These are phyloP conservation scores for Solanum habrochaites DNA, from an alignment of 257 asterid species.

Conservation along the genomic window DNA sequence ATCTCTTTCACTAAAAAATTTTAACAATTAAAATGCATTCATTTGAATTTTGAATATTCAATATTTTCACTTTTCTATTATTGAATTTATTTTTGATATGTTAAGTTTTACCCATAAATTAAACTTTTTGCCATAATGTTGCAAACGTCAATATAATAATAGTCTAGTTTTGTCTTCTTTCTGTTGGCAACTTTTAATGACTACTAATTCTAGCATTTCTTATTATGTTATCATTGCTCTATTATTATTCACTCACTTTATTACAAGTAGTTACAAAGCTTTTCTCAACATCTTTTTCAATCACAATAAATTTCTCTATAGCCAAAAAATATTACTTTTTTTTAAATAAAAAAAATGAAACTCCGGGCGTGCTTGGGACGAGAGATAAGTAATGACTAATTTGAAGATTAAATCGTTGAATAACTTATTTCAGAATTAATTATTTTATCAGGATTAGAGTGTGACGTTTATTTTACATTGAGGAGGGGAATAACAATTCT, in stretches of 20 bases:
- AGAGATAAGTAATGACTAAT: not conserved
- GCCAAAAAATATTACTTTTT: not conserved
- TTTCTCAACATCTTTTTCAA: not conserved
- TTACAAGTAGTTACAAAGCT: not conserved
- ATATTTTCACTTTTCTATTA: not conserved
- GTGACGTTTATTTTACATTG: not conserved
- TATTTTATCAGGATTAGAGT: too few relatives aligned
- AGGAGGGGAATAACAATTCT: not conserved
- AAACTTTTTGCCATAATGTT: not conserved
- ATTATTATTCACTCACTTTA: not conserved
- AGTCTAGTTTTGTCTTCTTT: not conserved
- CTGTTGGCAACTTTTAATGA: not conserved
- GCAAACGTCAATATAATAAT: not conserved
- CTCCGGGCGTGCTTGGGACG: not conserved
- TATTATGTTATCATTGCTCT: not conserved
- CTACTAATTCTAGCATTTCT: not conserved
- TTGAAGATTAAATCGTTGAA: too few relatives aligned
- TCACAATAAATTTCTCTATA: not conserved
- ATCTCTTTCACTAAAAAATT: not conserved
- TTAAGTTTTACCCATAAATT: not conserved
- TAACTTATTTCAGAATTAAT: too few relatives aligned
- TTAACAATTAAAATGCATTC: not conserved
- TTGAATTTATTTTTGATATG: not conserved
- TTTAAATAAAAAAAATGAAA: too few relatives aligned
- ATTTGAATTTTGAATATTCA: not conserved